phyloP scores from a whole-genome alignment of 495 filamentous ascomycete species.

The Aspergillus olivimuriae region DNA sequence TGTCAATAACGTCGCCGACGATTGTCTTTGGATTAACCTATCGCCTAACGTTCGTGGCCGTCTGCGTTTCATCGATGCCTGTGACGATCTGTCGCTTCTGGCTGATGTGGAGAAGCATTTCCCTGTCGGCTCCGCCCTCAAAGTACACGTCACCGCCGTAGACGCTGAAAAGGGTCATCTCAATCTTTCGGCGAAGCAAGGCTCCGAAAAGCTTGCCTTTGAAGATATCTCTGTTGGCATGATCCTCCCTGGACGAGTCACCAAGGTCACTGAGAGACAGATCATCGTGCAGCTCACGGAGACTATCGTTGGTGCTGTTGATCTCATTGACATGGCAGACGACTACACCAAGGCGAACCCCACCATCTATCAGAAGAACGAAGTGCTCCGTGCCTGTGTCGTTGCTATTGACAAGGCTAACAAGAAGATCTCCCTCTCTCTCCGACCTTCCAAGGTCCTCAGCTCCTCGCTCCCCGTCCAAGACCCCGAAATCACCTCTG shows the following conservation, averaged over 20 bases:
- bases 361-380: conserved; percentile 66
- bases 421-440: conserved; percentile 74
- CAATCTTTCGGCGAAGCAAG: conserved; percentile 69
- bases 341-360: conserved; percentile 73
- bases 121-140: conserved; percentile 79
- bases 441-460: conserved; percentile 79
- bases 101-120: conserved; percentile 74
- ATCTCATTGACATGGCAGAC: conserved; percentile 74
- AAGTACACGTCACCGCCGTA: conserved; percentile 68
- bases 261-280: conserved; percentile 75
- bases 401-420: conserved; percentile 72
- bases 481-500: conserved; percentile 68
- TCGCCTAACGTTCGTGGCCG: conserved; percentile 87
- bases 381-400: conserved; percentile 77
- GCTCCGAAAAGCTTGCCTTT: conserved; percentile 52
- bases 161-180: conserved; percentile 66
- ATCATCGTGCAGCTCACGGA: conserved; percentile 82
- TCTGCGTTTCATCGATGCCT: conserved; percentile 72
- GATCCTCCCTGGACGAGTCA: conserved; percentile 76
- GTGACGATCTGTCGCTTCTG: conserved; percentile 73
- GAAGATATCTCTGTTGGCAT: conserved; percentile 66
- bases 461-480: conserved; percentile 79
- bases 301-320: conserved; percentile 62
- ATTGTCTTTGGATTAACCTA: conserved; percentile 81
- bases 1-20: conserved; percentile 76